Evolutionary conservation across 257 asterid species (phyloP).

Genomic region (Fraxinus pennsylvanica): DNA sequence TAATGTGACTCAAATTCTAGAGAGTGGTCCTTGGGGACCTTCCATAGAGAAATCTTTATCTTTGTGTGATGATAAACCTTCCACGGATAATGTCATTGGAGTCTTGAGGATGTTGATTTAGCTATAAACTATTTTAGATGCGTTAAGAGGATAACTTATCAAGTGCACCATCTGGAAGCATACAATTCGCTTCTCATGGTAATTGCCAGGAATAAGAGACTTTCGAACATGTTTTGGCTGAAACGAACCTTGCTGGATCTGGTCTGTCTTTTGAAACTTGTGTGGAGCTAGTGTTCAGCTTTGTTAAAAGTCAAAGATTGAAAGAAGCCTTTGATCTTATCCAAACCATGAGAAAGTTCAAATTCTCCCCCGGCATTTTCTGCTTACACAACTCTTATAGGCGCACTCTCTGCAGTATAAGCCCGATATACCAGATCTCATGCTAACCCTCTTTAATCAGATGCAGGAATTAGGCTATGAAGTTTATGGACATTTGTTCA

Average conservation of each 20-base stretch:
- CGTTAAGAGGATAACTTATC: slow-evolving; percentile 63
- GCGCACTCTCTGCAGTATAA: slow-evolving; percentile 60
- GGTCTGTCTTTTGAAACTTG: slow-evolving; percentile 61
- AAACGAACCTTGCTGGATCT: slow-evolving; percentile 85
- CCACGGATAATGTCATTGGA: slow-evolving; percentile 63
- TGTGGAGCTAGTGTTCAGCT: slow-evolving; percentile 59
- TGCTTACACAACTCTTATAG: slow-evolving; percentile 89
- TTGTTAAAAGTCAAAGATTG: slow-evolving; percentile 51
- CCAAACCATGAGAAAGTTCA: slow-evolving; percentile 78
- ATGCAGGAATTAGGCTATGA: slow-evolving; percentile 96
- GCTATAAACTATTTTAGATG: slow-evolving; percentile 72
- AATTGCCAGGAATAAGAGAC: slow-evolving; percentile 59
- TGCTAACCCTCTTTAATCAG: slow-evolving; percentile 79
- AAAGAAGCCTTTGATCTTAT: slow-evolving; percentile 68
- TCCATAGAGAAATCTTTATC: slow-evolving; percentile 65
- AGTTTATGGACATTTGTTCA: slow-evolving; percentile 79
- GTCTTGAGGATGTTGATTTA: slow-evolving; percentile 65
- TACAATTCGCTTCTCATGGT: slow-evolving; percentile 75
- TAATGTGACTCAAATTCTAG: slow-evolving; percentile 58
- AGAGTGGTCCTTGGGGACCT: slow-evolving; percentile 72
- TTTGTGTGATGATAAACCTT: slow-evolving; percentile 44
- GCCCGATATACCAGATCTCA: slow-evolving; percentile 65
- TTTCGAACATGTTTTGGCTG: slow-evolving; percentile 71
- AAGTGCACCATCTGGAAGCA: slow-evolving; percentile 62
- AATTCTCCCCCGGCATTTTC: slow-evolving; percentile 86